Conservation (phyloP, 2,329 filamentous ascomycete genomes). For the Ophiostoma tasmaniense region DNA sequence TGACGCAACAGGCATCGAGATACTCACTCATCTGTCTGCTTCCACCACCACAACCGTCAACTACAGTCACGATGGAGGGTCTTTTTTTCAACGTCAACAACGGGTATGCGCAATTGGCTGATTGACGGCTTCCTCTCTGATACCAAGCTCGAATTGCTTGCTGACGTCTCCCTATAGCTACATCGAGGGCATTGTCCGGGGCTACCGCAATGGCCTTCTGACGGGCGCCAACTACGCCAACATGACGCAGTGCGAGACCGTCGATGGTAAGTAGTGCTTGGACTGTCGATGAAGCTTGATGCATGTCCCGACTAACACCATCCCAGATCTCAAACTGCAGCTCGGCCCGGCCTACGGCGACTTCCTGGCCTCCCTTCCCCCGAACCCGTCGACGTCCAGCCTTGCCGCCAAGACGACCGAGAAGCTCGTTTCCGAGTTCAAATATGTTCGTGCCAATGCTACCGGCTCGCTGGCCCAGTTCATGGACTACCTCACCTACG, state of each 20-base stretch:
- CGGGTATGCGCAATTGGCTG: slow-evolving; percentile 48
- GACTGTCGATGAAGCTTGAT: slow-evolving; percentile 6
- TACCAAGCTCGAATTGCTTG: neutral
- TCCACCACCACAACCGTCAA: slow-evolving; percentile 10
- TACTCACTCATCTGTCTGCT: slow-evolving; percentile 13
- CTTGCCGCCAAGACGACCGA: slow-evolving; percentile 94
- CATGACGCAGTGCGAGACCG: slow-evolving; percentile 93
- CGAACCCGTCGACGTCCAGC: slow-evolving; percentile 91
- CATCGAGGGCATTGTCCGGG: slow-evolving; percentile 93
- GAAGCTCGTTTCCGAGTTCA: slow-evolving; percentile 95
- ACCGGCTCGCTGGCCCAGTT: slow-evolving; percentile 87
- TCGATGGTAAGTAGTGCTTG: slow-evolving; percentile 61
- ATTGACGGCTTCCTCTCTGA: neutral
- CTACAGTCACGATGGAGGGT: slow-evolving; percentile 62
- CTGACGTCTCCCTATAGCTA: slow-evolving; percentile 50
- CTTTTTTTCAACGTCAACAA: slow-evolving; percentile 92
- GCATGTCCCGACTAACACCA: slow-evolving; percentile 40
- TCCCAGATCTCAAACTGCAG: slow-evolving; percentile 87
- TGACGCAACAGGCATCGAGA: slow-evolving; percentile 16
- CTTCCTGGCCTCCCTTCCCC: slow-evolving; percentile 85
- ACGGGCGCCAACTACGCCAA: slow-evolving; percentile 89
- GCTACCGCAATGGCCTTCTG: slow-evolving; percentile 89
- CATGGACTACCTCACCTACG: slow-evolving; percentile 96
- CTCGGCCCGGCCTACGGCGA: slow-evolving; percentile 95
- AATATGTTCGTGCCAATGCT: slow-evolving; percentile 89